A percentile compares a stretch with the other conserved stretches of the same genome.
Evolutionary conservation across 23 red algal genomes (phyloP).

Genomic region (Gracilariopsis chorda): DNA sequence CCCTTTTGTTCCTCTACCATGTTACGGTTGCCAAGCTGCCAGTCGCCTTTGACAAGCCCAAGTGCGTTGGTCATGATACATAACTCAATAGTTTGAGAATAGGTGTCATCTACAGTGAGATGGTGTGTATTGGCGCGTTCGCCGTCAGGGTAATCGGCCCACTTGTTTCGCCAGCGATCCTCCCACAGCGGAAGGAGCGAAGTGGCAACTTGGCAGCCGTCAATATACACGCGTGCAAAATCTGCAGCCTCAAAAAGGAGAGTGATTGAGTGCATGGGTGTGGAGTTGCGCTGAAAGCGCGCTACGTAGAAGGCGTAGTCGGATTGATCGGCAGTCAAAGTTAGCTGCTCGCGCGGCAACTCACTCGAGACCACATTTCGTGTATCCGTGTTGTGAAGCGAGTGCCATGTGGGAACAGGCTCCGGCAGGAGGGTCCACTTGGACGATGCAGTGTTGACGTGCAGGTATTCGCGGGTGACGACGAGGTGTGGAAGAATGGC

Average conservation of each 20-base stretch:
- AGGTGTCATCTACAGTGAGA: background rate
- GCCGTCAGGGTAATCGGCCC: constrained; percentile 53
- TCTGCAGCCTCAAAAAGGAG: constrained; percentile 62
- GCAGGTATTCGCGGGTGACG: background rate
- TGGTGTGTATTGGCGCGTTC: constrained; percentile 17
- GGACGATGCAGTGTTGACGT: background rate
- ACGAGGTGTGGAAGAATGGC: background rate
- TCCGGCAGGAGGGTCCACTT: background rate
- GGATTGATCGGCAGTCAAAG: constrained; percentile 43
- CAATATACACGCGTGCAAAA: constrained; percentile 55
- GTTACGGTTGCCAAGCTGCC: constrained; percentile 76
- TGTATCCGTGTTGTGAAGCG: background rate
- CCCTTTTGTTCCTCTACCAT: constrained; percentile 90
- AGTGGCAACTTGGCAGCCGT: constrained; percentile 29
- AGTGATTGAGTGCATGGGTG: background rate
- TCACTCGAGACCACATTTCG: constrained; percentile 7
- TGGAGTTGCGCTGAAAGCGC: background rate
- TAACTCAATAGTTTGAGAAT: constrained; percentile 20
- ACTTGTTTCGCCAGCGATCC: constrained; percentile 84
- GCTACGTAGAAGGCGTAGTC: constrained; percentile 76
- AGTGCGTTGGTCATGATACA: constrained; percentile 55
- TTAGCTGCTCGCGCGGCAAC: constrained; percentile 47
- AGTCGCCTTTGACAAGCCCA: constrained; percentile 95
- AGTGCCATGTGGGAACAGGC: background rate
- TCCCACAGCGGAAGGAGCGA: constrained; percentile 68